Base-by-base conservation (phyloP, 192 early-diverging fungal species). In the Gaertneriomyces sp. region DNA sequence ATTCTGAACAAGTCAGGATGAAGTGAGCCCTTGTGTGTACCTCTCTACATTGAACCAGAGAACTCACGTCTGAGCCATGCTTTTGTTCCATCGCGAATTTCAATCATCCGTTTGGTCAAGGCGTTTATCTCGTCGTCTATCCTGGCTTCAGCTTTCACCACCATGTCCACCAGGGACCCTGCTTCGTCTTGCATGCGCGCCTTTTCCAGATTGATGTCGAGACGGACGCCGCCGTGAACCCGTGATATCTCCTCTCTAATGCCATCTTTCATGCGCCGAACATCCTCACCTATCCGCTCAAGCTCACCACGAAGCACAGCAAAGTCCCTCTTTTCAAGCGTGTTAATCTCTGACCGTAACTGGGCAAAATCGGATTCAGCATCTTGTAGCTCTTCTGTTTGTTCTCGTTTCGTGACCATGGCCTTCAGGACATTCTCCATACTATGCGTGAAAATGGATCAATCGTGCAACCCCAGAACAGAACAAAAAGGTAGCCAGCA, bases 181-280 rank as follows among this genome's bases (percentile, higher is more conserved):
- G 89, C 76, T 77, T 93, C 92, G 63, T 91, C 88, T 16, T 89
- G 79, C 19, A 93, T 90, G 10, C 94, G 61, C 10, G 91, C 90
- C 72, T 94, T 96, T 64, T 96, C 94, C 70, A 96, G 68, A 61
- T 91, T 93, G 66, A 94, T 74, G 59, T 96, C 94, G 60, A 96
- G 74, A 25, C 89, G 71, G 0, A 93, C 89, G 5, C 87, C 84
- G 0, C 89, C 91, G 72, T 96, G 92, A 14, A 90, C 89, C 9
- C 89, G 74, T 5, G 80, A 85, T 6, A 93, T 84, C 60, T 93
- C 91, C 65, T 93, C 89, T 25, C 87, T 73, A 56, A 94, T 76
- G 53, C 79, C 81, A 53, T 89, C 86, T 53, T 89, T 86, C 38
- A 93, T 70, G 62, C 87, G 90, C 41, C 93, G 89, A 6, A 96